A percentile compares a stretch with the other conserved stretches of the same genome.
phyloP scores from a whole-genome alignment of 306 rosid species.

The Citrullus amarus region DNA sequence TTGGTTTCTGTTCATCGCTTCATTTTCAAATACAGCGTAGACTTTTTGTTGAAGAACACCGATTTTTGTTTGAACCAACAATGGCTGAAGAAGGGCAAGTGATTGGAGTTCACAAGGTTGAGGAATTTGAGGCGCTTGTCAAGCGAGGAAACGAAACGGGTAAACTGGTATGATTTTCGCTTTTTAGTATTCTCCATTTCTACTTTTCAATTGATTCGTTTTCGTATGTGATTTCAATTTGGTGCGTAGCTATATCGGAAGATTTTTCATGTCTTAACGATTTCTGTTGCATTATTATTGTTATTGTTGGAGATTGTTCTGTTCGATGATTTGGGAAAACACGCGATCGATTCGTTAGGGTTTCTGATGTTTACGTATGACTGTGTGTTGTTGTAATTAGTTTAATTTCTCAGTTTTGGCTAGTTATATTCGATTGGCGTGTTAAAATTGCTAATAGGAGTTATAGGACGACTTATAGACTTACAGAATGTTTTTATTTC shows the following conservation, averaged over 20 bases:
- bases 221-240: background rate
- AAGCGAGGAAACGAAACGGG: conserved; percentile 18
- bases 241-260: background rate
- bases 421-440: background rate
- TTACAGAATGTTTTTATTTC: background rate
- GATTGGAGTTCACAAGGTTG: conserved; percentile 20
- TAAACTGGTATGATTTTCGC: conserved; percentile 23
- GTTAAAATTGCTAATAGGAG: background rate
- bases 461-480: background rate
- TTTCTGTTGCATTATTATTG: background rate
- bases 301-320: background rate
- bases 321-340: background rate
- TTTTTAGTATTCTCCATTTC: background rate
- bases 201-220: background rate
- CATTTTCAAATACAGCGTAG: background rate
- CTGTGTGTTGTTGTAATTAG: background rate
- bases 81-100: conserved; percentile 33
- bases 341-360: background rate
- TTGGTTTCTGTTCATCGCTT: background rate
- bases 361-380: background rate
- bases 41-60: background rate
- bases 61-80: background rate
- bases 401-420: background rate
- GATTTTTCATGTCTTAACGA: background rate
- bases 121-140: conserved; percentile 18